phyloP scores from a whole-genome alignment of 1,284 basidiomycete species.

The Papiliotrema fonsecae region DNA sequence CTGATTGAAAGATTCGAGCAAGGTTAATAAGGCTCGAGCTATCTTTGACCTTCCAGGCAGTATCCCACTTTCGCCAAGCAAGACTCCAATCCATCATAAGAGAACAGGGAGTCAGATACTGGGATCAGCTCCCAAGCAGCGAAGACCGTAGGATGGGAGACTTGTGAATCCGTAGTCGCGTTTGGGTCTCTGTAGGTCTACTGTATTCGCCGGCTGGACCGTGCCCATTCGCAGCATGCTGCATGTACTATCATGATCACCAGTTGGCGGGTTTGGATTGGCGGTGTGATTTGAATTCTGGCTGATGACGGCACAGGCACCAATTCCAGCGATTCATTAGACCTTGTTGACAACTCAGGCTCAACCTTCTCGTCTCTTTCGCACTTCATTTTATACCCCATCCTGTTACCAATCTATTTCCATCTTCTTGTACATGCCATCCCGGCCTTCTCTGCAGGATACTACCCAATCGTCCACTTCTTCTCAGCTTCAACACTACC shows the following conservation, averaged over 20 bases:
- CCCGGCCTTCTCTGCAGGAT: neutral
- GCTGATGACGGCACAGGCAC: constrained; percentile 2
- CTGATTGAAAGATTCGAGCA: constrained; percentile 25
- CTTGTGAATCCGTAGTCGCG: too few relatives aligned
- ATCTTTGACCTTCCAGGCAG: constrained; percentile 25
- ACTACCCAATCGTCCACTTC: constrained; percentile 14
- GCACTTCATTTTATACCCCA: neutral
- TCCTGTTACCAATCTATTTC: too few relatives aligned
- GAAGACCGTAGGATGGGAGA: constrained; percentile 8
- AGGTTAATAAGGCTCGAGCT: constrained; percentile 24
- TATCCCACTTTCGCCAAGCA: constrained; percentile 10
- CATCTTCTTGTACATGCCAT: neutral
- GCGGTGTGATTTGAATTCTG: too few relatives aligned
- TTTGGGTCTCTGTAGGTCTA: too few relatives aligned
- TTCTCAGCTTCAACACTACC: constrained; percentile 8
- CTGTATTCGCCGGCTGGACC: too few relatives aligned
- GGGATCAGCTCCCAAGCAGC: constrained; percentile 17
- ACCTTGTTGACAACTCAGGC: neutral
- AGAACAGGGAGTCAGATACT: neutral
- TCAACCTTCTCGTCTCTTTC: neutral
- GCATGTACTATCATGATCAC: too few relatives aligned
- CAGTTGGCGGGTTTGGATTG: too few relatives aligned
- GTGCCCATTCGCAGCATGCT: too few relatives aligned
- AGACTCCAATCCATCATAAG: constrained; percentile 1
- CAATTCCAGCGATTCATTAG: neutral